phyloP scores from a whole-genome alignment of 1,284 basidiomycete genomes.

The Schizopora paradoxa region DNA sequence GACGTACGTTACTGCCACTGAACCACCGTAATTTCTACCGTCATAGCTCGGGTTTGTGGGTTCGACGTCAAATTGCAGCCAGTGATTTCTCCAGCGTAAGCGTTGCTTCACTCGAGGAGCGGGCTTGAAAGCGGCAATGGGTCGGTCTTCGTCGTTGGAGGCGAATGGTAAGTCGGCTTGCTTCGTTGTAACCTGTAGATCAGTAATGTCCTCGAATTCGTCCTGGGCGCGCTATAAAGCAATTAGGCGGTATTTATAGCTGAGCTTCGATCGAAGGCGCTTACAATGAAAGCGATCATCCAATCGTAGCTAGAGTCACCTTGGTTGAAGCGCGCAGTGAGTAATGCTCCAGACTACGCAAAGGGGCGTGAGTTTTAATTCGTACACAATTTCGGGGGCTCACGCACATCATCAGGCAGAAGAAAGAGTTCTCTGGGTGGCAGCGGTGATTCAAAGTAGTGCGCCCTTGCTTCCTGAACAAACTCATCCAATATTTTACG shows the following conservation, averaged over 20 bases:
- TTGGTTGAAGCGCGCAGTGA: constrained; percentile 11
- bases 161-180: constrained; percentile 6
- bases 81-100: constrained; percentile 11
- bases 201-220: constrained; percentile 1
- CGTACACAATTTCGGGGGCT: background rate
- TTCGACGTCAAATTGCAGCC: constrained; percentile 13
- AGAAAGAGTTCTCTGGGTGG: constrained; percentile 8
- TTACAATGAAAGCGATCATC: constrained; percentile 14
- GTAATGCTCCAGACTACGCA: constrained; percentile 9
- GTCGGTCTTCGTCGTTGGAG: background rate
- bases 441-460: constrained; percentile 10
- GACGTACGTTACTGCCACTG: constrained; percentile 10
- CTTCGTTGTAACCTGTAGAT: constrained; percentile 13
- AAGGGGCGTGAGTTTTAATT: background rate
- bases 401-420: constrained; percentile 9
- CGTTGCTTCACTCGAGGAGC: constrained; percentile 9
- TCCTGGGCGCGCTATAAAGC: constrained; percentile 4
- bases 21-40: constrained; percentile 1
- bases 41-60: background rate
- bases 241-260: no score
- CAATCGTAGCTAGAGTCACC: constrained; percentile 14
- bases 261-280: no score
- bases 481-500: constrained; percentile 16
- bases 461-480: constrained; percentile 15
- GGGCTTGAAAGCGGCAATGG: constrained; percentile 9